Percentiles rank a stretch among this genome's conserved stretches.
These are phyloP conservation scores for Zygosaccharomyces bailii DNA, from an alignment of 805 yeast genomes.

Conservation along the genomic window DNA sequence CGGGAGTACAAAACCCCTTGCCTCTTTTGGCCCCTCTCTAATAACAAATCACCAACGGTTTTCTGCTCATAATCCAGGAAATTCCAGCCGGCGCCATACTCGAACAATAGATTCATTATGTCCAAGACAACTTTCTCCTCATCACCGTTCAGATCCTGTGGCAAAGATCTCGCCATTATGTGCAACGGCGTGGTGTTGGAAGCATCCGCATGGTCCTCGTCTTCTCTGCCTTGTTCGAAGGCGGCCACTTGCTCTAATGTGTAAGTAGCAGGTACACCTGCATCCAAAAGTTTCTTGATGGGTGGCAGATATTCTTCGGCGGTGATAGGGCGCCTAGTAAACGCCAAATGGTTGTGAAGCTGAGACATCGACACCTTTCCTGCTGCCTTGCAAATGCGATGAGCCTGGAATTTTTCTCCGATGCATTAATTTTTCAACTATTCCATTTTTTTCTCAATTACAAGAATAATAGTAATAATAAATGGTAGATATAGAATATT, in stretches of 20 bases:
- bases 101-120: slow-evolving; percentile 65
- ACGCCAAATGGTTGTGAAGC: slow-evolving; percentile 58
- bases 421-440: background rate
- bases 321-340: slow-evolving; percentile 52
- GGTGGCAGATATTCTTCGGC: slow-evolving; percentile 40
- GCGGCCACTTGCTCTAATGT: slow-evolving; percentile 73
- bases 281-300: slow-evolving; percentile 46
- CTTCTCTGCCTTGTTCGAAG: slow-evolving; percentile 41
- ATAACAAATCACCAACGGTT: slow-evolving; percentile 82
- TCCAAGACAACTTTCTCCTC: slow-evolving; percentile 46
- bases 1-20: slow-evolving; percentile 43
- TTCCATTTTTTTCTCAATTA: background rate
- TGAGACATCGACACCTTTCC: slow-evolving; percentile 52
- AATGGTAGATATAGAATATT: slow-evolving; percentile 2
- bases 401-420: background rate
- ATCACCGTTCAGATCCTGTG: slow-evolving; percentile 31
- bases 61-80: slow-evolving; percentile 64
- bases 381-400: background rate
- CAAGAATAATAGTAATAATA: background rate
- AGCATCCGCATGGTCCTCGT: slow-evolving; percentile 36
- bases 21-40: slow-evolving; percentile 44
- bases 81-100: slow-evolving; percentile 93
- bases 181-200: slow-evolving; percentile 80
- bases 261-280: slow-evolving; percentile 79
- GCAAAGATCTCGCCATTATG: slow-evolving; percentile 54